Conservation (phyloP, 1,284 basidiomycete species). For the Porodaedalea pini region DNA sequence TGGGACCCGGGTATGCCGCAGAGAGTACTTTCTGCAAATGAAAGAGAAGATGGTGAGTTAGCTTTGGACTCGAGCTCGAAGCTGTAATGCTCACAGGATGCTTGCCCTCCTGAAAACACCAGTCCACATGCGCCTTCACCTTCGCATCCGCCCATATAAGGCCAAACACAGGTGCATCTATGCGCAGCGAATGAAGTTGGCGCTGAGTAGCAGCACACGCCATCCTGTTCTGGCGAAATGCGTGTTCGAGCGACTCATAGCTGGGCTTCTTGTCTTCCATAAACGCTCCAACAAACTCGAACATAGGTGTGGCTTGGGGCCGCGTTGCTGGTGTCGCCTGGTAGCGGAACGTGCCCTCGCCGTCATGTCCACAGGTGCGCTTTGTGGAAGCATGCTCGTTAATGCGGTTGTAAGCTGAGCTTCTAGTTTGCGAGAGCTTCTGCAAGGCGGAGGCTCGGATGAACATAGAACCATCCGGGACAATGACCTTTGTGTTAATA, state of each 20-base stretch:
- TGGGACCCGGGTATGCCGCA: constrained; percentile 42
- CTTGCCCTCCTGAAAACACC: constrained; percentile 38
- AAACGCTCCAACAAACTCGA: constrained; percentile 51
- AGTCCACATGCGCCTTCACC: constrained; percentile 54
- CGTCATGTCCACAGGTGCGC: constrained; percentile 35
- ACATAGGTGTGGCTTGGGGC: constrained; percentile 41
- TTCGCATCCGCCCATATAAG: constrained; percentile 50
- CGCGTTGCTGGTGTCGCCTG: constrained; percentile 48
- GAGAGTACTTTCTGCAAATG: constrained; percentile 43
- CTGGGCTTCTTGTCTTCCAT: constrained; percentile 60
- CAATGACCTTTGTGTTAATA: constrained; percentile 41
- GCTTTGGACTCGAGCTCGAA: neutral
- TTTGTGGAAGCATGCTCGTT: constrained; percentile 36
- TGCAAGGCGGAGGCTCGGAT: constrained; percentile 38
- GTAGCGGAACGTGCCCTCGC: constrained; percentile 46
- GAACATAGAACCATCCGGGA: constrained; percentile 48
- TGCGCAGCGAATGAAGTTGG: constrained; percentile 46
- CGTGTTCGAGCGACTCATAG: constrained; percentile 45
- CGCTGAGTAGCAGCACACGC: constrained; percentile 46
- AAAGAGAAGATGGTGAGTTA: constrained; percentile 8
- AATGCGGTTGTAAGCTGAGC: constrained; percentile 46
- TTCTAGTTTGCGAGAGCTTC: constrained; percentile 38
- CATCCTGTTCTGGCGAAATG: constrained; percentile 58
- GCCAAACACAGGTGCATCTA: constrained; percentile 49
- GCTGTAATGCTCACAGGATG: constrained; percentile 31